Percentiles rank a stretch among this genome's conserved stretches.
These are phyloP conservation scores for Hansenula sp. DNA, from an alignment of 1,139 yeast species.

Conservation along the genomic window DNA sequence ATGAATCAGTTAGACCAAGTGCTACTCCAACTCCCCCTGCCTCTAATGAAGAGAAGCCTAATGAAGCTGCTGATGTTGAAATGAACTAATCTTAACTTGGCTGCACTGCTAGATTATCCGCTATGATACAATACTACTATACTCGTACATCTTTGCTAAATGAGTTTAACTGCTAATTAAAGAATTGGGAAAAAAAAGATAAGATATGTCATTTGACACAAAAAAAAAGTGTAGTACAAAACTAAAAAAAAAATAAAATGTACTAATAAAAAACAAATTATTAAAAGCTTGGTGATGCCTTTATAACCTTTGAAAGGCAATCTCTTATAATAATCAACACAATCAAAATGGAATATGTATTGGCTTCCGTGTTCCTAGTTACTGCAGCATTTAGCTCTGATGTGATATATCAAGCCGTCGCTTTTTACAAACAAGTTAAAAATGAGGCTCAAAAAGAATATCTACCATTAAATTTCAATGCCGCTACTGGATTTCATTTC, in stretches of 20 bases:
- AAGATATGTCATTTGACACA: constrained; percentile 1
- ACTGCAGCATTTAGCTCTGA: background rate
- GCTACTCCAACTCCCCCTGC: constrained; percentile 15
- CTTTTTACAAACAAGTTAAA: no score
- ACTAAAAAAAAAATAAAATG: background rate
- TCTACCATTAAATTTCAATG: constrained; percentile 4
- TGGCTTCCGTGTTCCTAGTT: background rate
- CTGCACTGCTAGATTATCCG: no score
- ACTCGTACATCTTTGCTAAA: no score
- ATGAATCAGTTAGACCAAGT: constrained; percentile 20
- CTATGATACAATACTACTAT: no score
- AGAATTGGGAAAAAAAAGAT: background rate
- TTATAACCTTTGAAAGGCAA: background rate
- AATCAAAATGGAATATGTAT: background rate
- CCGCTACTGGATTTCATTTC: constrained; percentile 1
- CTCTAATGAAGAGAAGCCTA: constrained; percentile 14
- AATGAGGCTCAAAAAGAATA: constrained; percentile 5
- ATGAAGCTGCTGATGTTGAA: constrained; percentile 21
- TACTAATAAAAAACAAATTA: background rate
- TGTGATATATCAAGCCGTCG: constrained; percentile 3
- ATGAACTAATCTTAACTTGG: background rate
- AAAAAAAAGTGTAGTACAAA: constrained; percentile 1
- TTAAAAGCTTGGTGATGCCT: background rate
- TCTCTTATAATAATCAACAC: no score
- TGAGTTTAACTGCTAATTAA: background rate